These are phyloP conservation scores for Malbranchea cinnamomea DNA, from an alignment of 2,329 filamentous ascomycete genomes.

Conservation along the genomic window DNA sequence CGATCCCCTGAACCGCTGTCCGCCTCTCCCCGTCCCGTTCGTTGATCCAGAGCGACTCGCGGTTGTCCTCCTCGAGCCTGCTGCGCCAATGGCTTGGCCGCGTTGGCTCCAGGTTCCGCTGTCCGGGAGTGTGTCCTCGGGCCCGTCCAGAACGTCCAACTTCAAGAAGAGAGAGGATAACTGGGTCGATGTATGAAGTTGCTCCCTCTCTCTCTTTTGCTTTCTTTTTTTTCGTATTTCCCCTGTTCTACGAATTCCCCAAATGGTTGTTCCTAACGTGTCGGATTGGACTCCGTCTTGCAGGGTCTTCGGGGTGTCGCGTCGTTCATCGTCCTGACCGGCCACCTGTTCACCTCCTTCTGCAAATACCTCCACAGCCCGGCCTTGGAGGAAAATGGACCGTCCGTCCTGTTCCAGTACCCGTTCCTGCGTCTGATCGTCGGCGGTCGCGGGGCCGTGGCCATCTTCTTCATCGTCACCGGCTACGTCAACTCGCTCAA, in stretches of 20 bases:
- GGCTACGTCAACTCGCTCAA: slow-evolving; percentile 17
- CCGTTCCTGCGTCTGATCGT: slow-evolving; percentile 16
- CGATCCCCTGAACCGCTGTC: too few relatives aligned
- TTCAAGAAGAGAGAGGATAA: slow-evolving; percentile 11
- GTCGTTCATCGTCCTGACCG: slow-evolving; percentile 28
- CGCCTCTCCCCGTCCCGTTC: too few relatives aligned
- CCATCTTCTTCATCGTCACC: slow-evolving; percentile 17
- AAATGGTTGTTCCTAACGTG: not conserved
- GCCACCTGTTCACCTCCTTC: slow-evolving; percentile 27
- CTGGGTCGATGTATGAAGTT: slow-evolving; percentile 12
- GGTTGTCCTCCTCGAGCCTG: too few relatives aligned
- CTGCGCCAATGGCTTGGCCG: too few relatives aligned
- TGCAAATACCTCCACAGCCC: slow-evolving; percentile 26
- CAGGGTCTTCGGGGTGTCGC: slow-evolving; percentile 29
- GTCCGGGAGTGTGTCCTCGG: too few relatives aligned
- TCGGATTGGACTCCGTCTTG: not conserved
- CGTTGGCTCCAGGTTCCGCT: too few relatives aligned
- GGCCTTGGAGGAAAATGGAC: slow-evolving; percentile 10
- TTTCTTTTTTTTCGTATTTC: not conserved
- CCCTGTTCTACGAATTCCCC: slow-evolving; percentile 1
- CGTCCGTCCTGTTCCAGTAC: slow-evolving; percentile 13
- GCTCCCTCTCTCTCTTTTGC: not conserved
- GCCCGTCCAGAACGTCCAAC: too few relatives aligned
- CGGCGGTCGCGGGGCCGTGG: slow-evolving; percentile 13
- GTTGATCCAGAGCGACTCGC: too few relatives aligned